phyloP scores from a whole-genome alignment of 495 filamentous ascomycete genomes.

The Extremus antarcticus region DNA sequence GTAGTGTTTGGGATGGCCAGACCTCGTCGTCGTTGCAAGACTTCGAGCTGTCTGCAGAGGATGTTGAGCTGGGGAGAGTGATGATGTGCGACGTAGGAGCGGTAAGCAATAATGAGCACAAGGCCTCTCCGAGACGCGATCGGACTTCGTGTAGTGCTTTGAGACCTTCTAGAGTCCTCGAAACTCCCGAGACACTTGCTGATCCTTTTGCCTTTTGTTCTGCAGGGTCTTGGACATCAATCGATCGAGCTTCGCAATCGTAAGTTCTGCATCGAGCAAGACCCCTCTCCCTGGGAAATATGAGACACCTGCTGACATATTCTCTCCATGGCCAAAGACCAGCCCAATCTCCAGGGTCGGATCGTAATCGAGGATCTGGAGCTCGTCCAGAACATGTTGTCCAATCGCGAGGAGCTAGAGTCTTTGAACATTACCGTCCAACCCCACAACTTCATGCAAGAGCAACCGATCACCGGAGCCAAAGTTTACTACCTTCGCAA shows the following conservation, averaged over 20 bases:
- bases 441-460: not conserved
- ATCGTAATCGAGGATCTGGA: not conserved
- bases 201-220: too few species aligned
- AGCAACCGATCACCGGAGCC: not conserved
- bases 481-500: not conserved
- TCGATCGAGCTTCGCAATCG: not conserved
- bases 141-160: too few species aligned
- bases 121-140: too few species aligned
- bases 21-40: not conserved
- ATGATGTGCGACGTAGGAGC: not conserved
- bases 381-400: not conserved
- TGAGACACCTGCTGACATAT: too few species aligned
- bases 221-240: not conserved
- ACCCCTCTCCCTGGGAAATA: too few species aligned
- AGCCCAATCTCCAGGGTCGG: not conserved
- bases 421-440: not conserved
- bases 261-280: too few species aligned
- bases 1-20: constrained; percentile 1
- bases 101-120: not conserved
- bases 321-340: too few species aligned
- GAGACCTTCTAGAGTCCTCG: too few species aligned
- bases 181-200: too few species aligned
- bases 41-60: not conserved
- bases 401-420: not conserved
- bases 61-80: not conserved